These are phyloP conservation scores for Lumnitzera littorea DNA, from an alignment of 345 rosid species.

Conservation along the genomic window DNA sequence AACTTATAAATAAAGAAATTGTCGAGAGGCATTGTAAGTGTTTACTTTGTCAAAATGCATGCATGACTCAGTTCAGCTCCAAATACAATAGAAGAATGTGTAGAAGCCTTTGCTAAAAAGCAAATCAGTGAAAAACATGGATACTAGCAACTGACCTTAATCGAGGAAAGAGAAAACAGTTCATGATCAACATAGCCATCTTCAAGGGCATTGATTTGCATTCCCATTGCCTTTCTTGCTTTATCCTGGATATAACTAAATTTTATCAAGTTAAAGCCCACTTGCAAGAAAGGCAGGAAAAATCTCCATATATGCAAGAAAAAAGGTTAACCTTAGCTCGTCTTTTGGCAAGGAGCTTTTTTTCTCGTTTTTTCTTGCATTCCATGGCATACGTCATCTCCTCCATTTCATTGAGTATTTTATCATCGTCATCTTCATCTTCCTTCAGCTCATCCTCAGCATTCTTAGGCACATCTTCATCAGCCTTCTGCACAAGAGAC, in stretches of 20 bases:
- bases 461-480: constrained; percentile 22
- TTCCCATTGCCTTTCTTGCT: constrained; percentile 67
- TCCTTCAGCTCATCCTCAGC: constrained; percentile 26
- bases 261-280: neutral
- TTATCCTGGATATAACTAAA: constrained; percentile 46
- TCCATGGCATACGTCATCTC: constrained; percentile 71
- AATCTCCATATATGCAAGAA: neutral
- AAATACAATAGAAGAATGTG: no score
- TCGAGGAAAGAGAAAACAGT: constrained; percentile 79
- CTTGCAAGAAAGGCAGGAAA: neutral
- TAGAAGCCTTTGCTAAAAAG: no score
- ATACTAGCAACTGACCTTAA: constrained; percentile 50
- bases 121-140: neutral
- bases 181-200: constrained; percentile 77
- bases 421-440: constrained; percentile 74
- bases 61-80: no score
- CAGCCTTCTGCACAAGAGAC: constrained; percentile 56
- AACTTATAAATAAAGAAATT: no score
- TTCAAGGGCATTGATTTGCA: constrained; percentile 73
- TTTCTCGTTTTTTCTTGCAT: constrained; percentile 66
- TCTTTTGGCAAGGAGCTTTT: constrained; percentile 70
- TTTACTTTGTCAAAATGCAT: no score
- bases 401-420: constrained; percentile 86
- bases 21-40: no score
- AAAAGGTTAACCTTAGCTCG: constrained; percentile 57